Evolutionary conservation across 2,329 filamentous ascomycete species (phyloP), one percentile per base, ranked within the genome.

Genomic region (Davidsoniella eucalypti): DNA sequence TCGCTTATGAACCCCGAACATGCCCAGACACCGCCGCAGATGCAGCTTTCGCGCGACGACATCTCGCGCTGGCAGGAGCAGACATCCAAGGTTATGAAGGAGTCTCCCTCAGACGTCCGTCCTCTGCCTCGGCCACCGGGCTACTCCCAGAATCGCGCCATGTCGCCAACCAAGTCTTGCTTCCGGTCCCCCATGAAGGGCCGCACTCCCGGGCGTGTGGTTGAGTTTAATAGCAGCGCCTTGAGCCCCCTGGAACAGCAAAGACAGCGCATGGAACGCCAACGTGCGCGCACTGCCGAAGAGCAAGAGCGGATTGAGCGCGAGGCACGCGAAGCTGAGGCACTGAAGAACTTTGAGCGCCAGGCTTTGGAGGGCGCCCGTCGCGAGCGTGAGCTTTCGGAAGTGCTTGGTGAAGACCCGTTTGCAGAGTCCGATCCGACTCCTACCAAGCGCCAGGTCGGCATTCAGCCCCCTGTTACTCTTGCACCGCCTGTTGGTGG

Each of bases 171-270:
- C 7, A 79, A 78, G 57, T 78, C 75, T 1, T 73, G 68, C 55
- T 61, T 79, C 21, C 69, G 75, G 16, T 76, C 75, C 3, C 72
- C 74, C 0, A 58, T 75, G 16, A 79, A 78, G 57, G 69, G 72
- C 3, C 75, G 69, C 54, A 77, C 72, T 2, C 73, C 72, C 0
- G 75, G 75, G 4, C 69, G 72, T 0, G 71, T 78, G 0, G 75
- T 79, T 12, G 73, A 75, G 52, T 78, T 78, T 55, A 71, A 70
- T 0, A 71, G 68, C 59, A 72, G 65, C 58, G 68, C 69, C 1
- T 59, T 71, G 5, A 71, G 69, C 3, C 69, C 71, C 1, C 56
- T 65, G 1, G 64, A 67, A 8, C 67, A 71, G 54, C 65, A 64
- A 37, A 14, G 23, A 17, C 2, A 56, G 55, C 40, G 52, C 2